Conservation (phyloP, 768 basidiomycete genomes). For the Boletus rubroflammeus region DNA sequence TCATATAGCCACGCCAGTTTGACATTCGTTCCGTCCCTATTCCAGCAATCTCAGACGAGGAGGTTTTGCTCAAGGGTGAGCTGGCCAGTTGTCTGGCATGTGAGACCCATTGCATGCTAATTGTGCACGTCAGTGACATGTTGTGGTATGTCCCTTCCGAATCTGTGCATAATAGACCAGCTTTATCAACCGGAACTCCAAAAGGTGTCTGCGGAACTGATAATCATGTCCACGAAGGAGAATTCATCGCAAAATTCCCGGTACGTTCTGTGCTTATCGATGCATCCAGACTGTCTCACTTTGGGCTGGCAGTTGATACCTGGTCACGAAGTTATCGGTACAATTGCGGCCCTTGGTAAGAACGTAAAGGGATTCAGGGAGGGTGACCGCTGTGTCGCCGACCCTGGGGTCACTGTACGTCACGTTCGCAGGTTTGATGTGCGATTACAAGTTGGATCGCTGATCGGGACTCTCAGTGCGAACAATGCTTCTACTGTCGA, state of each 20-base stretch:
- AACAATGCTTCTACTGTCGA: constrained; percentile 80
- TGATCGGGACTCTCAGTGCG: constrained; percentile 48
- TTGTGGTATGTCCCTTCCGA: constrained; percentile 33
- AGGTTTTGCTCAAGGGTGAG: constrained; percentile 58
- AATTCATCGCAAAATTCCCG: constrained; percentile 60
- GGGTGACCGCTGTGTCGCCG: constrained; percentile 81
- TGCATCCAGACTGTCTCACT: neutral
- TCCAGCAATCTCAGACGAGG: constrained; percentile 49
- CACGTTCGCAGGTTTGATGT: constrained; percentile 1
- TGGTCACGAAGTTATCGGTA: constrained; percentile 68
- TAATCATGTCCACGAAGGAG: constrained; percentile 54
- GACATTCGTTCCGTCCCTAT: constrained; percentile 50
- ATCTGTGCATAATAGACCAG: neutral
- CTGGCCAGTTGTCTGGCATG: neutral
- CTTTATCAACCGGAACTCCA: neutral
- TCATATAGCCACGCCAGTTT: constrained; percentile 44
- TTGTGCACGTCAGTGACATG: constrained; percentile 31
- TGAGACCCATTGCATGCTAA: neutral
- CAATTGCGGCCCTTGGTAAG: constrained; percentile 67
- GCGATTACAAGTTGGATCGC: neutral
- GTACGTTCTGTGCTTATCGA: constrained; percentile 4
- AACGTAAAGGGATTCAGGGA: constrained; percentile 66
- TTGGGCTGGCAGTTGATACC: constrained; percentile 50
- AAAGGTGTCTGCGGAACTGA: constrained; percentile 56
- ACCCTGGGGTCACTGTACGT: constrained; percentile 65